Base-by-base conservation (phyloP, 441 rosid genomes). In the Sinapis alba region DNA sequence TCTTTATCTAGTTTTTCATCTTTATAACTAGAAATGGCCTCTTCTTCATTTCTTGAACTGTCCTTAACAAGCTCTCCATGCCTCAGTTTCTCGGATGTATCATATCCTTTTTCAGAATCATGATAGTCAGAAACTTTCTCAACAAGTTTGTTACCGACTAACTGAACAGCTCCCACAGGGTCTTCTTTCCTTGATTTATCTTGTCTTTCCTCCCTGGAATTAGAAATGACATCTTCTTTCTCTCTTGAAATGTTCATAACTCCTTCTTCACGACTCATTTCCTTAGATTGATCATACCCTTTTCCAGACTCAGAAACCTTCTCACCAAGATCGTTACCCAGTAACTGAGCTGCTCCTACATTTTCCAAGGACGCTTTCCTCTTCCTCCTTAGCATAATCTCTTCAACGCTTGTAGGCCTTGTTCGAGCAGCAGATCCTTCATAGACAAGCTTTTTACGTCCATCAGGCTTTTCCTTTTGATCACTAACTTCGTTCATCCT, bases 391-490 rank as follows among this genome's bases (percentile, higher is more conserved):
- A 68, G 73, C 97, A 90, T 88, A 75, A 93, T 91, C 82, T 91
- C 98, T 63, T 90, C 96, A 65, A 83, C 82, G 74, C 92, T 86
- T 77, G 86, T 82, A 60, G 98, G 99, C 83, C 99, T 90, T 34
- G 97, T 93, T 34, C 98, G 87, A 58, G 99, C 99, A 78, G 97
- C 86, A 73, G 91, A 86, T 68, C 89, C 91, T 59, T 84, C 89
- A 71, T 79, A 50, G 21, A 68, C 51, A 43, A 50, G 51, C 62
- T 65, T 80, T 45, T 69, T 75, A 77, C 73, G 73, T 66, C 68
- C 83, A 77, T 51, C 85, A 79, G 75, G 51, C 28, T 79, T 91
- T 27, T 75, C 94, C 47, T 73, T 86, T 43, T 61, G 80, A 71
- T 74, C 62, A 62, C 80, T 77, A 59, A 80, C 83, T 83, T 88